These are phyloP conservation scores for Saccharum hybrid DNA, from an alignment of 202 grass and related monocot species.

Conservation along the genomic window DNA sequence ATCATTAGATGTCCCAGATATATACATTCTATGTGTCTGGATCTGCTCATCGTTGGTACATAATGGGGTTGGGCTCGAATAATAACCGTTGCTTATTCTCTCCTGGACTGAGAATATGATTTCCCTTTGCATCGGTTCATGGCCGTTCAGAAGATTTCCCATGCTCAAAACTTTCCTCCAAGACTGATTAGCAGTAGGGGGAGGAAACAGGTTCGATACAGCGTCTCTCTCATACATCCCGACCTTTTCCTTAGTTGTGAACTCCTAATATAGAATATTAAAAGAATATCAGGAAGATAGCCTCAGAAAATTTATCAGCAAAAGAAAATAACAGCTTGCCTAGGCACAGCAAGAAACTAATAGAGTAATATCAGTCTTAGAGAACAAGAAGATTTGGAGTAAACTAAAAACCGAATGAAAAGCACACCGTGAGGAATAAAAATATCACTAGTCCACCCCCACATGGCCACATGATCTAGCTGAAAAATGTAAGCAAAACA, in stretches of 20 bases:
- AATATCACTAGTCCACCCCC: conserved; percentile 14
- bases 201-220: conserved; percentile 81
- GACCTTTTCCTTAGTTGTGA: conserved; percentile 72
- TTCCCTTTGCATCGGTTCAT: conserved; percentile 88
- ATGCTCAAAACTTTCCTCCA: conserved; percentile 99
- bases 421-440: neutral
- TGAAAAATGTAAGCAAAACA: conserved; percentile 25
- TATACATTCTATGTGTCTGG: conserved; percentile 91
- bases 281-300: conserved; percentile 36
- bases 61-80: conserved; percentile 63
- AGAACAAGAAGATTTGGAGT: neutral
- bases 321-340: neutral
- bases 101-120: conserved; percentile 85
- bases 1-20: conserved; percentile 92
- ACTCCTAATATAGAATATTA: conserved; percentile 66
- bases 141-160: conserved; percentile 97
- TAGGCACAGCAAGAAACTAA: neutral
- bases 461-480: neutral
- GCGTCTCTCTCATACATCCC: conserved; percentile 73
- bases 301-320: neutral
- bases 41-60: conserved; percentile 66
- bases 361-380: conserved; percentile 5
- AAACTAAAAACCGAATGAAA: conserved; percentile 1
- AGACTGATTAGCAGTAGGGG: conserved; percentile 84
- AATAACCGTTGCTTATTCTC: conserved; percentile 69